Base-by-base conservation (phyloP, 129 eudicot species). In the Helichrysum umbraculigerum region DNA sequence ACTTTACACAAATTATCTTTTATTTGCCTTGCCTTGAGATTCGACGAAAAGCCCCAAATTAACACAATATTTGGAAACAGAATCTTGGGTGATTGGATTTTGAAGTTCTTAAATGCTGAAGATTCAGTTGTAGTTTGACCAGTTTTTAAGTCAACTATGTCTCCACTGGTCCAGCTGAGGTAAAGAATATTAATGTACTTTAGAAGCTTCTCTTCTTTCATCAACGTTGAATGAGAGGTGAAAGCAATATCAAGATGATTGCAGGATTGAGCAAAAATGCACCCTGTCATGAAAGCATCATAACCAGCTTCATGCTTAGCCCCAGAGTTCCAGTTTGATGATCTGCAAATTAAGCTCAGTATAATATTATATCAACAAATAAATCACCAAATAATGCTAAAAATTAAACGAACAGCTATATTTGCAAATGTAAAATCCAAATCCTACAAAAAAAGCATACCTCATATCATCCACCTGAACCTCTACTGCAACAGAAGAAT, bases 281-380 rank as follows among this genome's bases (percentile, higher is more conserved):
- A 89, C 28, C 99, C 99, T 0, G 97, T 95, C 97, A 95, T 95
- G 78, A 95, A 95, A 32, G 99, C 96, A 81, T 95, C 99, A 57
- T 95, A 95, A 62, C 99, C 99, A 44, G 99, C 99, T 86, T 95
- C 97, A 60, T 95, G 99, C 72, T 91, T 91, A 71, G 93, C 93
- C 71, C 99, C 99, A 9, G 97, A 95, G 83, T 95, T 91, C 99
- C 99, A 95, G 75, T 83, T 91, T 17, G 89, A 83, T 37, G 97
- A 91, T 82, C 99, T 93, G 84, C 63, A 66, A 20, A 47, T 47
- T 9, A 17, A 33, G 39, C 54, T 68, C 35, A 56, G 68, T 19
- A 22, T 54, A 62, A 10, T 57, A n/a, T 19, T 35, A 42, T 10
- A n/a, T 17, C 4, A 57, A 29, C 76, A 62, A 1, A 66, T 50